Percentiles rank a stretch among this genome's conserved stretches.
These are phyloP conservation scores for Fusarium camptoceras DNA, from an alignment of 2,329 filamentous ascomycete genomes.

Conservation along the genomic window DNA sequence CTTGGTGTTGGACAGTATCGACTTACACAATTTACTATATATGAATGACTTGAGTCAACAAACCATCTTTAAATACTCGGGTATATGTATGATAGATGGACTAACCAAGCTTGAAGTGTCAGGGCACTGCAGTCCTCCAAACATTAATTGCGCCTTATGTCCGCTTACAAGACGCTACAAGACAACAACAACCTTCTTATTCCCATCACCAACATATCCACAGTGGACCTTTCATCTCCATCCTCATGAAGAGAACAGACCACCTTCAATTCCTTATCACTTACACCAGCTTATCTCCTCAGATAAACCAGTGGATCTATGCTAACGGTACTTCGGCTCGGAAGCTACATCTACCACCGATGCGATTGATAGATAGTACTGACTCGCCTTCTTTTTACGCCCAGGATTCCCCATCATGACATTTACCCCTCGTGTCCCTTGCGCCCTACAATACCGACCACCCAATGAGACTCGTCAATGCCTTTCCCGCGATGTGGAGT, in stretches of 20 bases:
- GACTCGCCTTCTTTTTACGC: constrained; percentile 17
- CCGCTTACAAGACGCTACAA: not conserved
- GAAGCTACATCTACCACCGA: constrained; percentile 37
- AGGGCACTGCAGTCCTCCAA: too few relatives aligned
- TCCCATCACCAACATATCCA: not conserved
- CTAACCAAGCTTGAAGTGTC: too few relatives aligned
- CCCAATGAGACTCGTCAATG: constrained; percentile 20
- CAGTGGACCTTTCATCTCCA: not conserved
- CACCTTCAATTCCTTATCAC: not conserved
- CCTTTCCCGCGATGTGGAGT: constrained; percentile 24
- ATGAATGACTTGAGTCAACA: too few relatives aligned
- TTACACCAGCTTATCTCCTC: constrained; percentile 16
- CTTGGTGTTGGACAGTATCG: too few relatives aligned
- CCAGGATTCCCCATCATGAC: constrained; percentile 17
- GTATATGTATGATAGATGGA: too few relatives aligned
- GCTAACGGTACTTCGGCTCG: constrained; percentile 9
- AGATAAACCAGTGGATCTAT: constrained; percentile 21
- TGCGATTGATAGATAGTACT: constrained; percentile 2
- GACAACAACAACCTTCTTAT: not conserved
- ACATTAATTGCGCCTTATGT: not conserved
- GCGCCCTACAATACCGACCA: constrained; percentile 28
- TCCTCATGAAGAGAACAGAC: not conserved
- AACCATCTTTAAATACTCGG: too few relatives aligned
- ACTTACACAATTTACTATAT: not conserved
- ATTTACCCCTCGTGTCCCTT: constrained; percentile 40